phyloP scores from a whole-genome alignment of 2,329 filamentous ascomycete species.

The Apiospora koreana region DNA sequence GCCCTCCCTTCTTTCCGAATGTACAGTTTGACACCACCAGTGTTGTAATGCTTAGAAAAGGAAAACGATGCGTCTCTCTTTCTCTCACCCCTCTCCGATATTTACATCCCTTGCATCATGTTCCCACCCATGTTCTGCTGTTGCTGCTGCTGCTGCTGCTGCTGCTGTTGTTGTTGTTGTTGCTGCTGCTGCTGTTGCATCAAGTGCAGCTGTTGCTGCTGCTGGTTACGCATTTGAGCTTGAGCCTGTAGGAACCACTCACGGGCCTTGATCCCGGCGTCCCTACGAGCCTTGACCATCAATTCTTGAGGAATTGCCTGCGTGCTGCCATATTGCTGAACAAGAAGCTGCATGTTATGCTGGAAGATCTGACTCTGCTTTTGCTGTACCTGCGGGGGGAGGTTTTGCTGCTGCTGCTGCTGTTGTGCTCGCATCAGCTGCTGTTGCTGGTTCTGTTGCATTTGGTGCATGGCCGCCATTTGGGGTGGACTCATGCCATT shows the following conservation, averaged over 20 bases:
- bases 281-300: constrained; percentile 45
- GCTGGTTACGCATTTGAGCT: constrained; percentile 23
- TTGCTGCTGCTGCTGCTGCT: constrained; percentile 41
- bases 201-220: constrained; percentile 40
- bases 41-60: not conserved
- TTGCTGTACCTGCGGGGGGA: not conserved
- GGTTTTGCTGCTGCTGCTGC: constrained; percentile 22
- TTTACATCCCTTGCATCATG: constrained; percentile 13
- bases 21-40: not conserved
- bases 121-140: constrained; percentile 20
- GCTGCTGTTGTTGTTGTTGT: constrained; percentile 39
- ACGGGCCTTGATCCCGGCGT: constrained; percentile 41
- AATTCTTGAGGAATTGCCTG: constrained; percentile 49
- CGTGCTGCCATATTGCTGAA: constrained; percentile 40
- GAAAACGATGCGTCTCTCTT: not conserved
- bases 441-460: constrained; percentile 34
- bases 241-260: constrained; percentile 22
- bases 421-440: constrained; percentile 24
- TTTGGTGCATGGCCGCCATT: constrained; percentile 29
- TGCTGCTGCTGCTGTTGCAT: constrained; percentile 43
- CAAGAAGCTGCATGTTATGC: constrained; percentile 27
- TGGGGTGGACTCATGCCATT: constrained; percentile 36
- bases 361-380: constrained; percentile 18
- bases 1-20: not conserved
- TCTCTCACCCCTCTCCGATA: not conserved